Percentiles rank a stretch among this genome's conserved stretches.
Conservation (phyloP, 306 rosid species). For the Cyamopsis tetragonoloba region DNA sequence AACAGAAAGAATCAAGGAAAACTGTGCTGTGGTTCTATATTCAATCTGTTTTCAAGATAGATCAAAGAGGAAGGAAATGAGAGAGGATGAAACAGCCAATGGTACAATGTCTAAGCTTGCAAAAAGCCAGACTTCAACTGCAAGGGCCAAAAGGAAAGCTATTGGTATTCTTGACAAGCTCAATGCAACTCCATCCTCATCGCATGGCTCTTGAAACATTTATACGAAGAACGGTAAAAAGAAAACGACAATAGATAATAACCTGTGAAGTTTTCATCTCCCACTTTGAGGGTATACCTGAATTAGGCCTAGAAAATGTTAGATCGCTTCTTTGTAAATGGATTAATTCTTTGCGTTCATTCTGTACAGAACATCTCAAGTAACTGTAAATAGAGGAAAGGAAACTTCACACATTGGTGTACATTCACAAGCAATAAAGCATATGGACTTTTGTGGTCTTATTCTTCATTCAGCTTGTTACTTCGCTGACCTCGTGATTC, state of each 20-base stretch:
- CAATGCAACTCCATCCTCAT: not conserved
- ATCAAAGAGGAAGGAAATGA: slow-evolving; percentile 34
- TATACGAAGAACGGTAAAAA: too few relatives aligned
- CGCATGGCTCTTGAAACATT: too few relatives aligned
- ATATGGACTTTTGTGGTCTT: too few relatives aligned
- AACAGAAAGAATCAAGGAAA: slow-evolving; percentile 40
- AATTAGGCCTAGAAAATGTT: not conserved
- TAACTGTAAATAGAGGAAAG: too few relatives aligned
- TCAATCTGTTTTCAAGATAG: slow-evolving; percentile 19
- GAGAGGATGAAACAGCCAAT: slow-evolving; percentile 33
- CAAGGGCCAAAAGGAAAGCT: slow-evolving; percentile 60
- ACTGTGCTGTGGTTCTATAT: slow-evolving; percentile 29
- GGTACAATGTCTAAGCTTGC: slow-evolving; percentile 39
- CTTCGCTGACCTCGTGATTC: too few relatives aligned
- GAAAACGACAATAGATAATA: too few relatives aligned
- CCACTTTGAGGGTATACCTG: too few relatives aligned
- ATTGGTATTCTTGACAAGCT: slow-evolving; percentile 39
- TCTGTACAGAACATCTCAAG: not conserved
- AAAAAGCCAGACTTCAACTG: slow-evolving; percentile 30
- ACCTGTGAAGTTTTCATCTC: too few relatives aligned
- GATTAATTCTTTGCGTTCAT: not conserved
- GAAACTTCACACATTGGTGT: too few relatives aligned
- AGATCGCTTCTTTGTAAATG: not conserved
- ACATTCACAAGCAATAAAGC: too few relatives aligned
- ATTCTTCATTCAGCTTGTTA: too few relatives aligned